Conservation (phyloP, 2,329 filamentous ascomycete genomes). For the Sporothrix brasiliensis region DNA sequence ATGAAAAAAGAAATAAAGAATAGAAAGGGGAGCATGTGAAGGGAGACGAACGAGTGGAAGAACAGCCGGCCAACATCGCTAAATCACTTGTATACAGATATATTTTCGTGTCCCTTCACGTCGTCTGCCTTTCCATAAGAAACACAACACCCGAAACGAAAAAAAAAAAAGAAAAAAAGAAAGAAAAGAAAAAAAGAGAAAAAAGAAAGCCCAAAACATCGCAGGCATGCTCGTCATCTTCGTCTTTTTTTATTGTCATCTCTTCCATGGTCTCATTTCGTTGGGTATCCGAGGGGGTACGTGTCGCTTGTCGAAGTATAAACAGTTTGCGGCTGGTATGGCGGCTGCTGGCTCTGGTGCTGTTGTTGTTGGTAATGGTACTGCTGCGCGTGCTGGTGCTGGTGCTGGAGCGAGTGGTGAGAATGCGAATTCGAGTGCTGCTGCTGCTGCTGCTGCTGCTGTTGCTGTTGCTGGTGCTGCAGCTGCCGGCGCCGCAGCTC, state of each 20-base stretch:
- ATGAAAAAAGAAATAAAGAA: background rate
- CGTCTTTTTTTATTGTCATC: background rate
- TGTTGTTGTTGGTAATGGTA: slow-evolving; percentile 26
- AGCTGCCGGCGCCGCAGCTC: slow-evolving; percentile 48
- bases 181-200: background rate
- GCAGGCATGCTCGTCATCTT: slow-evolving; percentile 6
- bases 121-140: slow-evolving; percentile 13
- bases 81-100: slow-evolving; percentile 25
- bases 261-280: slow-evolving; percentile 35
- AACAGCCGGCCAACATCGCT: slow-evolving; percentile 5
- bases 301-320: slow-evolving; percentile 33
- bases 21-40: background rate
- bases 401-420: background rate
- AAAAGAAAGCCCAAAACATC: background rate
- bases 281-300: slow-evolving; percentile 41
- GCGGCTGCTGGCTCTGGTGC: slow-evolving; percentile 22
- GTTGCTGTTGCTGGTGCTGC: slow-evolving; percentile 30
- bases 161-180: background rate
- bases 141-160: slow-evolving; percentile 1
- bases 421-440: slow-evolving; percentile 23
- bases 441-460: slow-evolving; percentile 21
- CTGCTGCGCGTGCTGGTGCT: slow-evolving; percentile 11
- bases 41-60: background rate
- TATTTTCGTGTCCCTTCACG: slow-evolving; percentile 18
- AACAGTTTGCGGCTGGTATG: slow-evolving; percentile 25